Percentiles rank a stretch among this genome's conserved stretches.
These are phyloP conservation scores for Moesziomyces sp. DNA, from an alignment of 1,284 basidiomycete genomes.

Conservation along the genomic window DNA sequence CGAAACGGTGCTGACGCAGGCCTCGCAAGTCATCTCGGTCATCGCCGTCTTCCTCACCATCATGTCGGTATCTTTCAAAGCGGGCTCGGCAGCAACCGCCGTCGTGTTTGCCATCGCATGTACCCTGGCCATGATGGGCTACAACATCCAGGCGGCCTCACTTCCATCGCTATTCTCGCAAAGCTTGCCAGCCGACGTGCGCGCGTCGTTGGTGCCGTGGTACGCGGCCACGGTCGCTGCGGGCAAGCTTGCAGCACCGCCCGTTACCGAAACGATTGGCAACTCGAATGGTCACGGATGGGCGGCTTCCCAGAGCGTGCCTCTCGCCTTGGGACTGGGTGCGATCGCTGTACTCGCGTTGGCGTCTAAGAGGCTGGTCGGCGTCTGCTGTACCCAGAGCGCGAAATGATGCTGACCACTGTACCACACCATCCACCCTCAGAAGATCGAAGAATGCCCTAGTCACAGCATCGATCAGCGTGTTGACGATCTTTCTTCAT, in stretches of 20 bases:
- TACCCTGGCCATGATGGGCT: slow-evolving; percentile 9
- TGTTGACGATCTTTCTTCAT: no score
- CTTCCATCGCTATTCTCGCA: slow-evolving; percentile 20
- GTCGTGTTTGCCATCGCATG: slow-evolving; percentile 9
- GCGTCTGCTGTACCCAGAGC: slow-evolving; percentile 1
- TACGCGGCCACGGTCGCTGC: slow-evolving; percentile 24
- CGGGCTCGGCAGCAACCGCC: slow-evolving; percentile 1
- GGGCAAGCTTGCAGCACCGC: slow-evolving; percentile 21
- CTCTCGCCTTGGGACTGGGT: slow-evolving; percentile 3
- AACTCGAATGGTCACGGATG: slow-evolving; percentile 8
- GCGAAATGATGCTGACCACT: no score
- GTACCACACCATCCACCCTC: no score
- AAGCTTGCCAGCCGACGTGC: slow-evolving; percentile 12
- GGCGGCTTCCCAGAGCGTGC: slow-evolving; percentile 10
- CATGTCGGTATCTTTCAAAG: slow-evolving; percentile 5
- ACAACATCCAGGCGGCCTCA: slow-evolving; percentile 18
- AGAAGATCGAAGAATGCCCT: no score
- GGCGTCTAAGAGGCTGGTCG: slow-evolving; percentile 5
- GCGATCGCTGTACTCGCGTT: slow-evolving; percentile 6
- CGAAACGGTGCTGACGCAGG: slow-evolving; percentile 6
- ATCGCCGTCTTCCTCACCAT: slow-evolving; percentile 1
- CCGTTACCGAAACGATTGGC: slow-evolving; percentile 9
- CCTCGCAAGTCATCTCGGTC: slow-evolving; percentile 13
- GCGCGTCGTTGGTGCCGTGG: slow-evolving; percentile 13
- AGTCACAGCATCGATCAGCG: no score